A percentile compares a stretch with the other conserved stretches of the same genome.
These are phyloP conservation scores for Debaryomyces prosopidis DNA, from an alignment of 805 yeast genomes.

Conservation along the genomic window DNA sequence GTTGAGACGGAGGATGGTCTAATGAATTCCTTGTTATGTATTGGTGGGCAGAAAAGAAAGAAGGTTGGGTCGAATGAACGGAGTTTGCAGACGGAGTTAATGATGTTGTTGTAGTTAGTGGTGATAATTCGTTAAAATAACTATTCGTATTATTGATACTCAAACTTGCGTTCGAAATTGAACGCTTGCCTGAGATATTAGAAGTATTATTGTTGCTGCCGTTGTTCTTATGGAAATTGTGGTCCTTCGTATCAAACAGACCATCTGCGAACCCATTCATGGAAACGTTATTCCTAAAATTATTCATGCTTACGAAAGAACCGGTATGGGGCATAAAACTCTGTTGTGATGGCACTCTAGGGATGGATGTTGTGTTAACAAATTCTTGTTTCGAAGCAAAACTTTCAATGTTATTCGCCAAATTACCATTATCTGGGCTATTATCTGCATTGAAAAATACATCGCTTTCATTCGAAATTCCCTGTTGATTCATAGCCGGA, in stretches of 20 bases:
- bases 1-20: constrained; percentile 32
- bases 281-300: constrained; percentile 3
- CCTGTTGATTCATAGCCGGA: background rate
- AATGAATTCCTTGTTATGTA: constrained; percentile 37
- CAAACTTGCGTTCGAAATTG: constrained; percentile 2
- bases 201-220: too few species aligned
- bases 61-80: constrained; percentile 42
- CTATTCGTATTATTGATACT: background rate
- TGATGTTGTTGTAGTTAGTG: constrained; percentile 45
- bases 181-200: background rate
- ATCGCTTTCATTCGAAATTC: background rate
- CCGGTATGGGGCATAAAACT: constrained; percentile 3
- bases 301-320: constrained; percentile 2
- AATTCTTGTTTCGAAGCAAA: too few species aligned
- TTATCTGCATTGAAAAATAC: background rate
- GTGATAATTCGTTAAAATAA: constrained; percentile 31
- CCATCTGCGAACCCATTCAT: background rate
- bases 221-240: too few species aligned
- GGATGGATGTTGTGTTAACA: background rate
- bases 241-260: background rate
- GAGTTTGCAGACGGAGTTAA: constrained; percentile 42
- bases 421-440: background rate
- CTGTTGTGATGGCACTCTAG: constrained; percentile 11
- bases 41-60: constrained; percentile 45
- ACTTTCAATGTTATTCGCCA: too few species aligned